phyloP scores from a whole-genome alignment of 805 yeast genomes.

The Sugiyamaella valdiviana region DNA sequence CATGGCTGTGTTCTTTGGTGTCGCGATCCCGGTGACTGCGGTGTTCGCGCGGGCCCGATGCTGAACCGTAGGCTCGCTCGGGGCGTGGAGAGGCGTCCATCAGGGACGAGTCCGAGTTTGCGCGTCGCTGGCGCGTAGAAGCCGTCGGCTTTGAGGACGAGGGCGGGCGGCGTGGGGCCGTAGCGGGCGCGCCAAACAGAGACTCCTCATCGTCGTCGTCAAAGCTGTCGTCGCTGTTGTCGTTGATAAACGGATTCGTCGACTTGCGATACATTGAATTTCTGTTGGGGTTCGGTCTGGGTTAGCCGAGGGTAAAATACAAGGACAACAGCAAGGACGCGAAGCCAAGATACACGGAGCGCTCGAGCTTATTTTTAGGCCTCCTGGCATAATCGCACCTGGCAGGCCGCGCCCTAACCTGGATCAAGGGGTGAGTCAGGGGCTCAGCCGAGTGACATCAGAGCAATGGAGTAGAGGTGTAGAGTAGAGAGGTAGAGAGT shows the following conservation, averaged over 20 bases:
- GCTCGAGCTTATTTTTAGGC: no score
- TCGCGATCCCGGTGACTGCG: neutral
- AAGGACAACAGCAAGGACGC: no score
- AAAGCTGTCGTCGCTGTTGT: constrained; percentile 9
- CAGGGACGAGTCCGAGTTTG: constrained; percentile 22
- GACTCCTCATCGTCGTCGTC: constrained; percentile 7
- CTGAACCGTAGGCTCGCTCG: neutral
- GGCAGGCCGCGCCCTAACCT: neutral
- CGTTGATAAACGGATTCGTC: constrained; percentile 24
- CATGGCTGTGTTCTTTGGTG: neutral
- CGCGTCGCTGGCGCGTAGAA: constrained; percentile 30
- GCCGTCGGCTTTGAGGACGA: constrained; percentile 29
- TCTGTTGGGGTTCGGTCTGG: constrained; percentile 5
- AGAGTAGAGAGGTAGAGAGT: no score
- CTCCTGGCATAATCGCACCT: no score
- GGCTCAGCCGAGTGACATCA: no score
- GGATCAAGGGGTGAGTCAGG: no score
- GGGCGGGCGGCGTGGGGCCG: constrained; percentile 16
- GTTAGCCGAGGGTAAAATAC: neutral
- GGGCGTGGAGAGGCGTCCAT: constrained; percentile 15
- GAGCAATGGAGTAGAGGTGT: no score
- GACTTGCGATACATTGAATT: constrained; percentile 16
- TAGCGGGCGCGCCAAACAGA: neutral
- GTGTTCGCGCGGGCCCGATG: constrained; percentile 1
- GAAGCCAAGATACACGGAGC: no score